Evolutionary conservation across 2,329 filamentous ascomycete species (phyloP).

Genomic region (Tetracladium maxilliforme): DNA sequence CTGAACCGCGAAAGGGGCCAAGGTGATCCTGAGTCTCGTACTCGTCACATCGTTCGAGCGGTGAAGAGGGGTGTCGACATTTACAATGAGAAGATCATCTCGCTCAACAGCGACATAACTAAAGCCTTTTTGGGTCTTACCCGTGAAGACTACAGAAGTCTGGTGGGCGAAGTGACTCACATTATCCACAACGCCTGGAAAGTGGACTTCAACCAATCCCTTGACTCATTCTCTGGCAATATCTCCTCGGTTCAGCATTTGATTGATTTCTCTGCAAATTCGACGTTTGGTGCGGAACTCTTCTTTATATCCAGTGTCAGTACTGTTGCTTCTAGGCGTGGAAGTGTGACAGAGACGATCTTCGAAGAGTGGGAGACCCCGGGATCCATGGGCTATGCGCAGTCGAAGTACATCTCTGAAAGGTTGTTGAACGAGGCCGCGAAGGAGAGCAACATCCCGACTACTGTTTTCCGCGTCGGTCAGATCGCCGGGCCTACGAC

Average conservation of each 20-base stretch:
- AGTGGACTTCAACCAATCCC: constrained; percentile 29
- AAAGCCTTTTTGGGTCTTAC: constrained; percentile 26
- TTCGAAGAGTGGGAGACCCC: too few relatives aligned
- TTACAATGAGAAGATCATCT: constrained; percentile 17
- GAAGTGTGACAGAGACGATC: too few relatives aligned
- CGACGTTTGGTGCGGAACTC: too few relatives aligned
- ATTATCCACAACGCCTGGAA: constrained; percentile 37
- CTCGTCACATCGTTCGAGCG: constrained; percentile 19
- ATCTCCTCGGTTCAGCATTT: too few relatives aligned
- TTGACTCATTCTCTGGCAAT: too few relatives aligned
- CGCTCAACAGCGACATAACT: constrained; percentile 23
- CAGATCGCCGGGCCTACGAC: constrained; percentile 15
- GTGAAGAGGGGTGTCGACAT: constrained; percentile 11
- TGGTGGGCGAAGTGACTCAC: constrained; percentile 26
- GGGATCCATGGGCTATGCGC: constrained; percentile 16
- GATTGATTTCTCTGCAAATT: too few relatives aligned
- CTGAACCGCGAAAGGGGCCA: constrained; percentile 25
- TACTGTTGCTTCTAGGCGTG: too few relatives aligned
- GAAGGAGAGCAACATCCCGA: constrained; percentile 6
- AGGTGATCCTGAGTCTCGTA: constrained; percentile 9
- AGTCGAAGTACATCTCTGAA: constrained; percentile 15
- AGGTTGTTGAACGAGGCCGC: constrained; percentile 10
- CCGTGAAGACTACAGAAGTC: constrained; percentile 16
- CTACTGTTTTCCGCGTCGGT: constrained; percentile 14
- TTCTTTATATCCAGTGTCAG: too few relatives aligned